Evolutionary conservation across 192 early-diverging fungal genomes (phyloP).

Genomic region (Rhizophagus clarus): DNA sequence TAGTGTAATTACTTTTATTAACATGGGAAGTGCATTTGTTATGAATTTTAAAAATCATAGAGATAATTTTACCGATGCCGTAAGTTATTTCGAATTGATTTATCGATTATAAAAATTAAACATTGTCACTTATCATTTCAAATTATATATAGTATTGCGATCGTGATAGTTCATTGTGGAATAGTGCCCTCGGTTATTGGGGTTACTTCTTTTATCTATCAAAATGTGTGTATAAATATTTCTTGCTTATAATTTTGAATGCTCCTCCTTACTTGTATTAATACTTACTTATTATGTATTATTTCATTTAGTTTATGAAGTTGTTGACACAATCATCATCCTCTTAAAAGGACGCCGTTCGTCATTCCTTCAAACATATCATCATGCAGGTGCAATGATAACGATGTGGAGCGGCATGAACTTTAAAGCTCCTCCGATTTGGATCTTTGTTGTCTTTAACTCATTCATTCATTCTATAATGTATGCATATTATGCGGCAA

Average conservation of each 20-base stretch:
- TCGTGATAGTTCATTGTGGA: constrained; percentile 64
- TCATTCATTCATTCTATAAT: constrained; percentile 88
- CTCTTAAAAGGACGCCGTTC: constrained; percentile 76
- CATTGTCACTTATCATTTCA: background rate
- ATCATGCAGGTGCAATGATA: constrained; percentile 84
- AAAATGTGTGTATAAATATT: constrained; percentile 49
- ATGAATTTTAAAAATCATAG: constrained; percentile 47
- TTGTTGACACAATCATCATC: constrained; percentile 87
- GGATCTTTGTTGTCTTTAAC: constrained; percentile 84
- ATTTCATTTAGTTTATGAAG: constrained; percentile 66
- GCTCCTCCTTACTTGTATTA: background rate
- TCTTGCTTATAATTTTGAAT: too few species aligned
- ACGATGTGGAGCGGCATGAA: constrained; percentile 77
- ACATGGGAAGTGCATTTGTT: constrained; percentile 59
- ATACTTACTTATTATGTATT: background rate
- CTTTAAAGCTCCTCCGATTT: constrained; percentile 71
- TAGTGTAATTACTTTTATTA: constrained; percentile 70
- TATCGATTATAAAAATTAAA: background rate
- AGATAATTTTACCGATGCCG: constrained; percentile 55
- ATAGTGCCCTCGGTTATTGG: constrained; percentile 75
- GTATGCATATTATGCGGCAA: constrained; percentile 83
- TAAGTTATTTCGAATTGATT: constrained; percentile 43
- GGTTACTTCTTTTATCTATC: constrained; percentile 87
- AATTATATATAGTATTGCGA: constrained; percentile 65
- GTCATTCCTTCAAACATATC: constrained; percentile 82